Evolutionary conservation across 495 filamentous ascomycete species (phyloP).

Genomic region (Glarea lozoyensis): DNA sequence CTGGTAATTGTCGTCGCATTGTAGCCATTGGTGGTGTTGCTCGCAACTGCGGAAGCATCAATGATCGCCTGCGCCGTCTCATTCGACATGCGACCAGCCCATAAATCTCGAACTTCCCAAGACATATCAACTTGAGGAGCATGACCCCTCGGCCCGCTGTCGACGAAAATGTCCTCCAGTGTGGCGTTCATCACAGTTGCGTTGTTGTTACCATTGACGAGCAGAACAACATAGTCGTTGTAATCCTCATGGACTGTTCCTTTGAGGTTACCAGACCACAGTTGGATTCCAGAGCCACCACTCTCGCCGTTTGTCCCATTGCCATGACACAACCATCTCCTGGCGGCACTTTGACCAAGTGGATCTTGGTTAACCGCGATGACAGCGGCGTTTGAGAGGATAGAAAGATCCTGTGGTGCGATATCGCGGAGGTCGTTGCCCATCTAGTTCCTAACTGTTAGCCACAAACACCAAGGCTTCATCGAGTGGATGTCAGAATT

Average conservation of each 20-base stretch:
- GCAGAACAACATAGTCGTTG: conserved; percentile 38
- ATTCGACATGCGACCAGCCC: conserved; percentile 44
- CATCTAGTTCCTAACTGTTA: too few species aligned
- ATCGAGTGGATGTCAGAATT: too few species aligned
- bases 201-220: conserved; percentile 36
- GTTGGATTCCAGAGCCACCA: conserved; percentile 30
- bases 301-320: neutral
- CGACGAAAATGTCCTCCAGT: conserved; percentile 45
- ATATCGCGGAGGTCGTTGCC: conserved; percentile 38
- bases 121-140: conserved; percentile 25
- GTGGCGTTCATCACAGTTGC: conserved; percentile 39
- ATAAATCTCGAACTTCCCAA: conserved; percentile 50
- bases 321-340: conserved; percentile 26
- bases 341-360: conserved; percentile 24
- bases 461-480: too few species aligned
- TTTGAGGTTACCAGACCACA: conserved; percentile 40
- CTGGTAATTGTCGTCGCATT: too few species aligned
- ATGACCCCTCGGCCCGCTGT: conserved; percentile 23
- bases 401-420: conserved; percentile 31
- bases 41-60: conserved; percentile 20
- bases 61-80: conserved; percentile 34
- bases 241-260: too few species aligned
- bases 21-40: conserved; percentile 20
- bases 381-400: conserved; percentile 50
- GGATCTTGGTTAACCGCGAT: conserved; percentile 57